Percentiles rank a stretch among this genome's conserved stretches.
phyloP scores from a whole-genome alignment of 345 rosid genomes.

The Excoecaria cochinchinensis region DNA sequence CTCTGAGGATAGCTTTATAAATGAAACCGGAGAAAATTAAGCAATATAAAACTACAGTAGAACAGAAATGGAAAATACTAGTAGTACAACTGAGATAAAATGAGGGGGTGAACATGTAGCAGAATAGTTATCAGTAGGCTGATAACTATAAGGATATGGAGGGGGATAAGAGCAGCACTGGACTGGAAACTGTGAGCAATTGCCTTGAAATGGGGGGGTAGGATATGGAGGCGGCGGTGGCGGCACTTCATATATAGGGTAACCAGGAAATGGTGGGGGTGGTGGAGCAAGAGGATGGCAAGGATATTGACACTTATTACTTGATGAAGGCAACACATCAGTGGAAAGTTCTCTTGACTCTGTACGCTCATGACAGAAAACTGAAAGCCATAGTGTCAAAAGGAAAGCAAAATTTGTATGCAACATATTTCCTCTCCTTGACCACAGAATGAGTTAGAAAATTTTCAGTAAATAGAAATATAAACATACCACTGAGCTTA shows the following conservation, averaged over 20 bases:
- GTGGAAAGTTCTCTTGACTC: conserved; percentile 23
- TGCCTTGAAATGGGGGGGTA: conserved; percentile 2
- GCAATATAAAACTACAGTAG: conserved; percentile 18
- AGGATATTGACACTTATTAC: conserved; percentile 25
- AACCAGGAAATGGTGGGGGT: conserved; percentile 16
- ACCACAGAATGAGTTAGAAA: neutral
- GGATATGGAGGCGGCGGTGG: conserved; percentile 23
- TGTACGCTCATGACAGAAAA: conserved; percentile 15
- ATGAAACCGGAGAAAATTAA: neutral
- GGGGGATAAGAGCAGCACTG: conserved; percentile 36
- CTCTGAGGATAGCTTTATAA: neutral
- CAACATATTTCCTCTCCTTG: conserved; percentile 19
- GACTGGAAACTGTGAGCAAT: conserved; percentile 31
- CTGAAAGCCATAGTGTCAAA: conserved; percentile 19
- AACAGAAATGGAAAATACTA: conserved; percentile 15
- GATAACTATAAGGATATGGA: conserved; percentile 21
- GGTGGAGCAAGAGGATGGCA: conserved; percentile 35
- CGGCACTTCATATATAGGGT: conserved; percentile 21
- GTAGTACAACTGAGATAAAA: conserved; percentile 13
- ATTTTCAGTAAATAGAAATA: neutral
- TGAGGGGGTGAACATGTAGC: neutral
- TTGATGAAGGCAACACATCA: conserved; percentile 17
- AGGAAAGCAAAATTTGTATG: conserved; percentile 11
- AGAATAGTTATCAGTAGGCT: conserved; percentile 17
- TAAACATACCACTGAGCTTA: neutral